phyloP scores from a whole-genome alignment of 305 asterid species.

The Petunia hybrid region DNA sequence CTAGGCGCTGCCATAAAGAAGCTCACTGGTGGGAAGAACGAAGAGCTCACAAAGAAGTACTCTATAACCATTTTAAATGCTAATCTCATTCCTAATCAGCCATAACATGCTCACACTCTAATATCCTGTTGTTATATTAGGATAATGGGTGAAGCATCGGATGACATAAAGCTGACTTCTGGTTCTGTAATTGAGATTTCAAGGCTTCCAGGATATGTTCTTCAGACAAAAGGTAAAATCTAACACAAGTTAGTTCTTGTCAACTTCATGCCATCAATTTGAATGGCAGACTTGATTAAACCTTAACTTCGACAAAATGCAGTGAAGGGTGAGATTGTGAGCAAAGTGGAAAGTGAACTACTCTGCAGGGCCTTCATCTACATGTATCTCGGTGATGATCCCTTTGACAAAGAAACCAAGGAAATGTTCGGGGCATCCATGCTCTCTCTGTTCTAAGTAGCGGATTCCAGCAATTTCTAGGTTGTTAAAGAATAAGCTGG shows the following conservation, averaged over 20 bases:
- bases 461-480: constrained; percentile 35
- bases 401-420: constrained; percentile 80
- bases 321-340: constrained; percentile 70
- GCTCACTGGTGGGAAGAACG: constrained; percentile 73
- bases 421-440: constrained; percentile 72
- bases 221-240: constrained; percentile 69
- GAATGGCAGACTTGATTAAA: not conserved
- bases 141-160: constrained; percentile 79
- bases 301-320: constrained; percentile 41
- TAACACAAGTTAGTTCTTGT: not conserved
- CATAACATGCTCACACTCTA: constrained; percentile 18
- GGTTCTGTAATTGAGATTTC: constrained; percentile 78
- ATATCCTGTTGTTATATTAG: constrained; percentile 45
- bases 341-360: constrained; percentile 73
- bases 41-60: constrained; percentile 70
- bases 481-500: constrained; percentile 46
- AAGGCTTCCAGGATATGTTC: constrained; percentile 73
- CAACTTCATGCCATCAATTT: not conserved
- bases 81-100: not conserved
- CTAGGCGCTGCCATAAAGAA: constrained; percentile 79
- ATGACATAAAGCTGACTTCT: constrained; percentile 67
- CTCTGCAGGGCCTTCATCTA: constrained; percentile 74
- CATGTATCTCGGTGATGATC: constrained; percentile 80
- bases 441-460: constrained; percentile 57
- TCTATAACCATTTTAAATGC: not conserved